Base-by-base conservation (phyloP, 225 moss, liverwort and hornwort species). In the Thuidium tamariscinum region DNA sequence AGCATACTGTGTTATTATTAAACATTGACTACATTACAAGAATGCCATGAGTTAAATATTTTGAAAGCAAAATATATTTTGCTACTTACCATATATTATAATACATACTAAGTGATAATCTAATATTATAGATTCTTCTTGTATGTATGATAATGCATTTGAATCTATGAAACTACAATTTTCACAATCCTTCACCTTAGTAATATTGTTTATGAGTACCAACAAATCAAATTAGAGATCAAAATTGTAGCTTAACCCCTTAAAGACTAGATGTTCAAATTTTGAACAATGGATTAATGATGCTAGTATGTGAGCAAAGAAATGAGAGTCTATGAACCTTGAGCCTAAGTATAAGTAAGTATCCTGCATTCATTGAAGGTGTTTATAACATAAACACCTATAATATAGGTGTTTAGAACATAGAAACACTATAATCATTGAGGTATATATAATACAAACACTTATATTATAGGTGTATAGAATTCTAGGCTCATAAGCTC, bases 31-130 rank as follows among this genome's bases (percentile, higher is more conserved):
- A 18, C 3, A 70, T 27, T 16, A 27, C 13, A 42, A 27, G 0
- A 16, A 17, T 17, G 3, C 0, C 0, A 0, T 17, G 10, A 14
- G 4, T 25, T 15, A 39, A 25, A 13, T 7, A 7, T 7, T 67
- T 16, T 26, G 2, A 2, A 44, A 10, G 3, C 10, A 71, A 44
- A 71, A 29, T 17, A 2, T 29, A 44, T 44, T 71, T 29, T 0
- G 0, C 30, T 72, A 48, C 4, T 10, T 29, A 71, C 2, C 1
- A 44, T 44, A 44, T 9, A 70, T 27, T 11, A 18, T 29, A 10
- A 71, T 44, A 44, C 3, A 30, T 46, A 17, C 0, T 30, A 0
- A 26, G 0, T 6, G 6, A 6, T 17, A 18, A 16, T 30, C 0
- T 29, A 18, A 18, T 18, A 30, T 46, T 17, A 14, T 4, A 46